A percentile compares a stretch with the other conserved stretches of the same genome.
These are phyloP conservation scores for Helichrysum umbraculigerum DNA, from an alignment of 129 eudicot species.

Conservation along the genomic window DNA sequence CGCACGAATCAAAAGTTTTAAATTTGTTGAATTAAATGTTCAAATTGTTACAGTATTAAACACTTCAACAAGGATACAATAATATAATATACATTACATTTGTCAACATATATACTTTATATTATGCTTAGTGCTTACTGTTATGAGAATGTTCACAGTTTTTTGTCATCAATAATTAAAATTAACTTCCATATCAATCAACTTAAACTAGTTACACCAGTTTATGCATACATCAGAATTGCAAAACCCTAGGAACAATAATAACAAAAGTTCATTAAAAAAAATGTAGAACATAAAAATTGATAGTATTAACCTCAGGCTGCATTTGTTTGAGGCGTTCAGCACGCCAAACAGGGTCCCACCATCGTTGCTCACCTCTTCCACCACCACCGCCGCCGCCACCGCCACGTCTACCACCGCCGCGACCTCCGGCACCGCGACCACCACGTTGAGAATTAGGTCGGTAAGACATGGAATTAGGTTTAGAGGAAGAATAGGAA, in stretches of 20 bases:
- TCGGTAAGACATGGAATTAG: constrained; percentile 63
- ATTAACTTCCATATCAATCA: no score
- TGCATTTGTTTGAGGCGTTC: constrained; percentile 68
- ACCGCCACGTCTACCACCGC: constrained; percentile 51
- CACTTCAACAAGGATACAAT: no score
- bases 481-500: background rate
- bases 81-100: background rate
- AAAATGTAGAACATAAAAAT: background rate
- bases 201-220: background rate
- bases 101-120: background rate
- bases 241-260: constrained; percentile 27
- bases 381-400: constrained; percentile 65
- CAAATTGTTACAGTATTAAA: background rate
- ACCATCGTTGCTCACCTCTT: constrained; percentile 94
- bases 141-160: background rate
- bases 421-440: constrained; percentile 60
- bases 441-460: constrained; percentile 89
- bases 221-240: background rate
- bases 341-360: constrained; percentile 98
- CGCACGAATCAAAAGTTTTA: background rate
- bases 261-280: no score
- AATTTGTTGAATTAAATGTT: background rate
- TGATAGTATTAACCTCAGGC: constrained; percentile 52
- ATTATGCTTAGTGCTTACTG: no score
- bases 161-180: no score